phyloP scores from a whole-genome alignment of 805 yeast species.

The Lipomyces yamadae region DNA sequence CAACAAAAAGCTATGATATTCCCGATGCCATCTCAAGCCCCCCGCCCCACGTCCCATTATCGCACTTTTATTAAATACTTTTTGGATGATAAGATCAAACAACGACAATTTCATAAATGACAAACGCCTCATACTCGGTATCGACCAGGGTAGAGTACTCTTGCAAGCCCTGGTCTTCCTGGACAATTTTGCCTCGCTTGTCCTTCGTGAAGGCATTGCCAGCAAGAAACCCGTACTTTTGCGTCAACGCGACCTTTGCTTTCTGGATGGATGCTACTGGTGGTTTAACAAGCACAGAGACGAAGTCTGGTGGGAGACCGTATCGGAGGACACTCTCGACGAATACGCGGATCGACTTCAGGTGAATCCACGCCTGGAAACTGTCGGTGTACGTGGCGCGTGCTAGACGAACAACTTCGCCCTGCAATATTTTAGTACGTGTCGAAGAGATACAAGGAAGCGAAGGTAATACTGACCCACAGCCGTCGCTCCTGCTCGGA shows the following conservation, averaged over 20 bases:
- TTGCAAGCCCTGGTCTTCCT: constrained; percentile 67
- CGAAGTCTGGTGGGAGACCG: constrained; percentile 94
- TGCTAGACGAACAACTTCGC: constrained; percentile 80
- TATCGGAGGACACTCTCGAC: constrained; percentile 94
- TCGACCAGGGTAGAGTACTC: constrained; percentile 94
- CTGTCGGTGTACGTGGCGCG: constrained; percentile 90
- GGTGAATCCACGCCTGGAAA: constrained; percentile 84
- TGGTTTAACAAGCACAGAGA: constrained; percentile 53
- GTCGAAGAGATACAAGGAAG: constrained; percentile 35
- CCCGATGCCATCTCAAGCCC: background rate
- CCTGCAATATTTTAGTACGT: constrained; percentile 46
- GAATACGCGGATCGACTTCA: constrained; percentile 82
- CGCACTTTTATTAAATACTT: background rate
- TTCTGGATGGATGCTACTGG: constrained; percentile 53
- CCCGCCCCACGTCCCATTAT: background rate
- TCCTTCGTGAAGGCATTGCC: constrained; percentile 83
- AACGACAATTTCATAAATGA: constrained; percentile 63
- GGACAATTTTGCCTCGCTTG: constrained; percentile 63
- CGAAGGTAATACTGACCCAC: constrained; percentile 37
- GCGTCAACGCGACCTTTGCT: constrained; percentile 71
- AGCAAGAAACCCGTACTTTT: constrained; percentile 84
- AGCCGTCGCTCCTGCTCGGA: constrained; percentile 73
- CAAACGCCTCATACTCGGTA: constrained; percentile 96
- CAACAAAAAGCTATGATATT: background rate
- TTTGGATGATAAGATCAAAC: constrained; percentile 15